Evolutionary conservation across 805 yeast species (phyloP), one percentile per base, ranked within the genome.

Genomic region (Saccharomycopsis capsularis): DNA sequence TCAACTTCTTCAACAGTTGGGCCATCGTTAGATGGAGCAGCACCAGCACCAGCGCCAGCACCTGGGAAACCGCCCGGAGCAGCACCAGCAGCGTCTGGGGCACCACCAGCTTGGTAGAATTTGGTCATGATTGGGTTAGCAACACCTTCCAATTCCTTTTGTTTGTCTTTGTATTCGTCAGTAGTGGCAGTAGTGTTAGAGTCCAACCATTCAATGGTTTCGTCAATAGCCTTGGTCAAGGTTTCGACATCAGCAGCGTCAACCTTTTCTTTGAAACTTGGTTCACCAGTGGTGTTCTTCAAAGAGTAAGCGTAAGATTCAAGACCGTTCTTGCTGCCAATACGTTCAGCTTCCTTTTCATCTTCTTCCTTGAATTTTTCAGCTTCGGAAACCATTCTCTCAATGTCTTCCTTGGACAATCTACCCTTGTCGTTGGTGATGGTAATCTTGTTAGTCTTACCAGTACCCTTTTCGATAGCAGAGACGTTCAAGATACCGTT

Each of bases 381-480:
- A 63, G 97, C 98, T 72, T 91, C 97, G 57, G 87, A 74, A 57
- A 91, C 96, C 98, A 90, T 90, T 73, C 91, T 85, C 76, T 91
- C 97, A 63, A 90, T 90, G 67, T 90, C 97, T 70, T 90, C 96
- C 81, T 89, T 87, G 57, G 96, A 87, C 66, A 90, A 79, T 79
- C 97, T 89, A 73, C 98, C 98, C 79, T 90, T 91, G 72, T 90
- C 97, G 77, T 90, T 91, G 73, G 97, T 90, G 73, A 90, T 91
- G 69, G 97, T 90, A 67, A 90, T 91, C 82, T 91, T 84, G 77
- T 85, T 89, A 60, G 95, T 74, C 79, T 90, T 91, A 78, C 97
- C 98, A 58, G 97, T 91, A 76, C 96, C 96, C 81, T 91, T 91
- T 78, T 90, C 98, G 60, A 90, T 78, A 54, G 97, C 97, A 60